These are phyloP conservation scores for Glycine soja DNA, from an alignment of 306 rosid species.

Conservation along the genomic window DNA sequence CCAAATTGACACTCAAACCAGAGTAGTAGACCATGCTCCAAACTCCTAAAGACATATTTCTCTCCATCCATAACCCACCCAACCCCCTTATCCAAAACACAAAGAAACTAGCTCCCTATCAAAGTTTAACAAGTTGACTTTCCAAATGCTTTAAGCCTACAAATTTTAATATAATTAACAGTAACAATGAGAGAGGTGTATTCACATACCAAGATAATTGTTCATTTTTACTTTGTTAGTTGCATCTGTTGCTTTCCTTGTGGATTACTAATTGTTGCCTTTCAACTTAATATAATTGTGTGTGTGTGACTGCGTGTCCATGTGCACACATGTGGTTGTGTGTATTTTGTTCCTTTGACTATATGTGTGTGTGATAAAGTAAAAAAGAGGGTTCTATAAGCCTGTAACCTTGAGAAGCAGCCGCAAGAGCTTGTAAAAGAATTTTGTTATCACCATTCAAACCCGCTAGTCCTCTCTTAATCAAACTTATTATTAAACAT, in stretches of 20 bases:
- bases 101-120: slow-evolving; percentile 10
- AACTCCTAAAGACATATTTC: slow-evolving; percentile 32
- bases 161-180: slow-evolving; percentile 28
- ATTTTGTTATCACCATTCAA: too few relatives aligned
- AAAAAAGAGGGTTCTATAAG: too few relatives aligned
- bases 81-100: slow-evolving; percentile 30
- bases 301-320: too few relatives aligned
- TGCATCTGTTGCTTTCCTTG: slow-evolving; percentile 72
- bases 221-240: slow-evolving; percentile 80
- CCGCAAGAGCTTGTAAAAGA: too few relatives aligned
- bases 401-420: too few relatives aligned
- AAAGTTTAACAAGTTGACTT: slow-evolving; percentile 26
- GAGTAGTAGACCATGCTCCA: slow-evolving; percentile 28
- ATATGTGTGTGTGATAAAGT: too few relatives aligned
- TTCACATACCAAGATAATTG: slow-evolving; percentile 89
- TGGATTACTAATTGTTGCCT: slow-evolving; percentile 67
- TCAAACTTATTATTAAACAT: too few relatives aligned
- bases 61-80: slow-evolving; percentile 4
- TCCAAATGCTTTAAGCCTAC: slow-evolving; percentile 34
- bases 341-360: too few relatives aligned
- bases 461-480: too few relatives aligned
- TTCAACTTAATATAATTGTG: too few relatives aligned
- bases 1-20: slow-evolving; percentile 34
- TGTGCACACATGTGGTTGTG: too few relatives aligned
- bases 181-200: slow-evolving; percentile 21